phyloP scores from a whole-genome alignment of 495 filamentous ascomycete genomes.

The Aspergillus incahuasiensis region DNA sequence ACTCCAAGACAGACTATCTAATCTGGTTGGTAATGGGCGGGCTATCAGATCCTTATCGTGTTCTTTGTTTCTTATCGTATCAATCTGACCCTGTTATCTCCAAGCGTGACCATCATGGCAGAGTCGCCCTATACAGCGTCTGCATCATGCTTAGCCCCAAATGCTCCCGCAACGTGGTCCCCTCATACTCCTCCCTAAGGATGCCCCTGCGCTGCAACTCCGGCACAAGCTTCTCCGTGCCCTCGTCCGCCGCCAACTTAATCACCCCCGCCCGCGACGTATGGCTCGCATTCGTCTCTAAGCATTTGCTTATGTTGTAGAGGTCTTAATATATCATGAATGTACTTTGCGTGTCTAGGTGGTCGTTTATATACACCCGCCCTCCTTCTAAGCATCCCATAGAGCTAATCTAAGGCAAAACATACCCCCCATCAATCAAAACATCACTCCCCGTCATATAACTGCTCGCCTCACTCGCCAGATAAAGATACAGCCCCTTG shows the following conservation, averaged over 20 bases:
- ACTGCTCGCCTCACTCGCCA: constrained; percentile 59
- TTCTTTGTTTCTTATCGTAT: background rate
- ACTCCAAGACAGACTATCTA: background rate
- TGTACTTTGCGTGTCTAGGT: too few species aligned
- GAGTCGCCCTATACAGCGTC: constrained; percentile 31
- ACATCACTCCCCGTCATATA: constrained; percentile 67
- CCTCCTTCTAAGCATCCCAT: too few species aligned
- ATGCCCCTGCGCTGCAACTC: constrained; percentile 48
- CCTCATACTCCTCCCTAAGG: constrained; percentile 44
- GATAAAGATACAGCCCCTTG: constrained; percentile 56
- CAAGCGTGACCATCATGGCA: background rate
- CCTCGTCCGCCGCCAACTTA: constrained; percentile 40
- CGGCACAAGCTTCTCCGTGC: constrained; percentile 43
- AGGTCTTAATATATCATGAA: too few species aligned
- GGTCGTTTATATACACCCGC: too few species aligned
- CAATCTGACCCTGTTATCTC: background rate
- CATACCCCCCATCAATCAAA: constrained; percentile 58
- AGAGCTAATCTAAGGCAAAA: constrained; percentile 25
- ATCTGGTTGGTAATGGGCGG: background rate
- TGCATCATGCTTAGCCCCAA: constrained; percentile 45
- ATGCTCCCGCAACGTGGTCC: constrained; percentile 44
- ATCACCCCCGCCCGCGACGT: constrained; percentile 39
- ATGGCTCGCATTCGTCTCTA: constrained; percentile 53
- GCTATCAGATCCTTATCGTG: background rate
- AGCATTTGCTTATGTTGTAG: too few species aligned